Conservation (phyloP, 805 yeast genomes). For the Nakazawaea holstii region DNA sequence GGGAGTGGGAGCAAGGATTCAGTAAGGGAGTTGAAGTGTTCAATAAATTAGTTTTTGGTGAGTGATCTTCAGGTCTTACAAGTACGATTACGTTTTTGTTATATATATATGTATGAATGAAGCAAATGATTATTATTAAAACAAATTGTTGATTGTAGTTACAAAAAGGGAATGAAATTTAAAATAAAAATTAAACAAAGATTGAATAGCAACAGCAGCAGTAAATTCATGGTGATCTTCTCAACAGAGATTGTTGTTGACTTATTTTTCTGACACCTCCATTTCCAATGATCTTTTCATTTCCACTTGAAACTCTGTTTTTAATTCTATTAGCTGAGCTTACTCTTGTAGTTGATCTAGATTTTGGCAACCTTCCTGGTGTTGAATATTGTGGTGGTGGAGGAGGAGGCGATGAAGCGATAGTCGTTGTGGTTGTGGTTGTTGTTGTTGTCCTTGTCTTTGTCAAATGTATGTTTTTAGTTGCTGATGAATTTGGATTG, state of each 20-base stretch:
- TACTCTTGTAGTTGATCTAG: constrained; percentile 20
- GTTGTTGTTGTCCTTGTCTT: constrained; percentile 46
- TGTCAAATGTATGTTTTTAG: constrained; percentile 33
- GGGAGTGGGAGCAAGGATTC: constrained; percentile 93
- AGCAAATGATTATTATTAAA: too few relatives aligned
- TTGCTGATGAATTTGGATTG: constrained; percentile 16
- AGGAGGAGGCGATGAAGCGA: constrained; percentile 23
- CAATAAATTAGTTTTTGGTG: constrained; percentile 5
- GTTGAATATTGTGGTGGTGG: constrained; percentile 12
- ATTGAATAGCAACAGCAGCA: neutral
- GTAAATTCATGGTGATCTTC: neutral
- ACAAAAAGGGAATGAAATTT: neutral
- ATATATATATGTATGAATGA: too few relatives aligned
- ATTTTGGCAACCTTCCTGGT: constrained; percentile 22
- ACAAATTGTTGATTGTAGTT: neutral
- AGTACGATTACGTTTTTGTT: too few relatives aligned
- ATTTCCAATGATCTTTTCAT: constrained; percentile 24
- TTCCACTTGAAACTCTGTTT: constrained; percentile 21
- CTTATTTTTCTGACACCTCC: constrained; percentile 32
- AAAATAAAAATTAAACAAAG: neutral
- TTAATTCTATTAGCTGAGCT: constrained; percentile 15
- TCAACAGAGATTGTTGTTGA: constrained; percentile 15
- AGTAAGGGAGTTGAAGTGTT: constrained; percentile 53
- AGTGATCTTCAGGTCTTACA: too few relatives aligned
- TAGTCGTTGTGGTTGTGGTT: constrained; percentile 33